Conservation (phyloP, 2,329 filamentous ascomycete genomes). For the Fusarium denticulatum region DNA sequence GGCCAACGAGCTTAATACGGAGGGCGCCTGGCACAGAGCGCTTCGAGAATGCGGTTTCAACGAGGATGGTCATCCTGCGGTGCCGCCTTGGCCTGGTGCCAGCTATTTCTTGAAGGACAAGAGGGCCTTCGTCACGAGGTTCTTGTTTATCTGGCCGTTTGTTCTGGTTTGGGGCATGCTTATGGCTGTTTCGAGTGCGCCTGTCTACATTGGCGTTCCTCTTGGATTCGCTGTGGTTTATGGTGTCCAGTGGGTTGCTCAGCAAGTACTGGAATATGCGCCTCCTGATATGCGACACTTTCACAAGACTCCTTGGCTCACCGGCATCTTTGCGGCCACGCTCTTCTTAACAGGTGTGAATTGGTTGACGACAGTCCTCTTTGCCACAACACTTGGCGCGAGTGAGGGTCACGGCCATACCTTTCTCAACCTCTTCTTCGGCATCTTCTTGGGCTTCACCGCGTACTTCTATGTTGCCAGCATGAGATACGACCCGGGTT, state of each 20-base stretch:
- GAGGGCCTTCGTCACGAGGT: constrained; percentile 80
- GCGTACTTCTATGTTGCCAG: constrained; percentile 87
- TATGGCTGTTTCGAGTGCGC: constrained; percentile 76
- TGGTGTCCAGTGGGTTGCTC: constrained; percentile 79
- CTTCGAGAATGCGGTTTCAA: constrained; percentile 87
- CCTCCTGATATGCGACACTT: constrained; percentile 89
- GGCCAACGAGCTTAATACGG: constrained; percentile 89
- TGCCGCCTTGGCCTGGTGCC: constrained; percentile 76
- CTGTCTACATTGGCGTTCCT: constrained; percentile 80
- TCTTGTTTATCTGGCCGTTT: constrained; percentile 92
- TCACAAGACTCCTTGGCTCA: constrained; percentile 93
- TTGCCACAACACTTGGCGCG: constrained; percentile 33
- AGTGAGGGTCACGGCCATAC: constrained; percentile 59
- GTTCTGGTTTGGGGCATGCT: constrained; percentile 76
- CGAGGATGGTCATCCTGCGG: constrained; percentile 76
- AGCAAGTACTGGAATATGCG: constrained; percentile 82
- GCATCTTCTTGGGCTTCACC: constrained; percentile 70
- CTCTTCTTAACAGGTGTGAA: constrained; percentile 82
- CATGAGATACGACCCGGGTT: constrained; percentile 92
- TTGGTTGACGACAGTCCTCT: constrained; percentile 74
- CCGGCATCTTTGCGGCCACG: constrained; percentile 90
- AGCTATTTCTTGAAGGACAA: constrained; percentile 80
- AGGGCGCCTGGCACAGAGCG: constrained; percentile 82
- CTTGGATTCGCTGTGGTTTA: constrained; percentile 72
- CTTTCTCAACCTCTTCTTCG: constrained; percentile 83